These are phyloP conservation scores for Singerocomus rubriflavus DNA, from an alignment of 1,284 basidiomycete genomes.

Conservation along the genomic window DNA sequence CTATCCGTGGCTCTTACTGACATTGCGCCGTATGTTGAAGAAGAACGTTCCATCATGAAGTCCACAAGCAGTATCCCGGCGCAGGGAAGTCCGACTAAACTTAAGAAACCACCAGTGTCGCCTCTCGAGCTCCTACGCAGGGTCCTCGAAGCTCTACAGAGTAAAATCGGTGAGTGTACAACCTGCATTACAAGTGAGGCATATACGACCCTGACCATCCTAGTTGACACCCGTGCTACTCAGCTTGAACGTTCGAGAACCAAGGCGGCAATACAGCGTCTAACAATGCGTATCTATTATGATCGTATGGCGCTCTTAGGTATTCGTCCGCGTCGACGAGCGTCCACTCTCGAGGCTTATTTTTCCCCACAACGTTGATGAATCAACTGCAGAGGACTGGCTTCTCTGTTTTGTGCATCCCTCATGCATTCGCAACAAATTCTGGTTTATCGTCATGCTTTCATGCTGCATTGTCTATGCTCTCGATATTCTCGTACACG, in stretches of 20 bases:
- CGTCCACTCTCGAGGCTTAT: conserved; percentile 31
- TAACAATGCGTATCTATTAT: conserved; percentile 61
- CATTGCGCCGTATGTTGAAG: conserved; percentile 51
- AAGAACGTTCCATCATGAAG: conserved; percentile 38
- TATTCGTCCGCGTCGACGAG: conserved; percentile 16
- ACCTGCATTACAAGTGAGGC: not conserved
- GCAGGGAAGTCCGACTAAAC: conserved; percentile 34
- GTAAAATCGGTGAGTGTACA: conserved; percentile 55
- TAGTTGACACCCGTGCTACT: conserved; percentile 68
- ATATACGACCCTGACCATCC: conserved; percentile 2
- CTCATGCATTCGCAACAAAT: not conserved
- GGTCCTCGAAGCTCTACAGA: conserved; percentile 51
- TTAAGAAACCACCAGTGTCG: conserved; percentile 34
- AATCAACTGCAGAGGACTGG: not conserved
- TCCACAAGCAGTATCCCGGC: conserved; percentile 7
- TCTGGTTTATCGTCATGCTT: not conserved
- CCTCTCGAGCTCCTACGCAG: conserved; percentile 46
- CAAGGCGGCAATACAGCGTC: conserved; percentile 60
- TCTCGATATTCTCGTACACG: not conserved
- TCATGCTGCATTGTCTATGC: not conserved
- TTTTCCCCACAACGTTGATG: conserved; percentile 29
- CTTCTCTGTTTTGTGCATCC: not conserved
- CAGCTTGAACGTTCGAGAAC: conserved; percentile 69
- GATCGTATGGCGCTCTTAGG: conserved; percentile 43
- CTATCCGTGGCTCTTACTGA: conserved; percentile 56